Evolutionary conservation across 495 filamentous ascomycete genomes (phyloP).

Genomic region (Mycothermus thermophilus): DNA sequence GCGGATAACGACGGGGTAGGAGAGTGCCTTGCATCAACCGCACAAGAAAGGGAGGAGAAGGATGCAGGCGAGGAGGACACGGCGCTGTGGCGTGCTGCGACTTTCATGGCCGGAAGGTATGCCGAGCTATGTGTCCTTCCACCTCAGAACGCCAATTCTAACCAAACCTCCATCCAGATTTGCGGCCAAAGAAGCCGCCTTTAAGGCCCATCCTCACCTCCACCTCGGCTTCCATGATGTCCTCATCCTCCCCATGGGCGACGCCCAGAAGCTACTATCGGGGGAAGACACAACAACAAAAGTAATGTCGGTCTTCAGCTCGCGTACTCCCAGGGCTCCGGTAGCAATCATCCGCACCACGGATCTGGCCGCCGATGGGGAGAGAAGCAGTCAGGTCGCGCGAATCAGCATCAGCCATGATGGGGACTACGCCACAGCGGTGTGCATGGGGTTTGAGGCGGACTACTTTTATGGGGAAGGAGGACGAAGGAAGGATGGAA

Average conservation of each 20-base stretch:
- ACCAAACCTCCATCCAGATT: conserved; percentile 24
- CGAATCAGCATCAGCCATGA: conserved; percentile 28
- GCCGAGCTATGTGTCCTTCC: background rate
- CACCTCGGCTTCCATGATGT: conserved; percentile 34
- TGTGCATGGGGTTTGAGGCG: conserved; percentile 16
- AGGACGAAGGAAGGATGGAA: background rate
- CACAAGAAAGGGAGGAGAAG: background rate
- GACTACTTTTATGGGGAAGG: background rate
- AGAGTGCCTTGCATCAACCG: background rate
- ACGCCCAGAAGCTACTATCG: background rate
- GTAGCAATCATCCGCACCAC: conserved; percentile 12
- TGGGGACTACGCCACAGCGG: conserved; percentile 21
- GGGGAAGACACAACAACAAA: background rate
- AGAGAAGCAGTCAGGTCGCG: conserved; percentile 8
- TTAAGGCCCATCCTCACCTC: conserved; percentile 41
- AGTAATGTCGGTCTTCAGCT: background rate
- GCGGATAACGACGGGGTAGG: background rate
- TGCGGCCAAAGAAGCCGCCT: conserved; percentile 52
- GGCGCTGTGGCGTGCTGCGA: conserved; percentile 1
- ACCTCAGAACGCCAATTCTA: background rate
- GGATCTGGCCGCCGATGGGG: background rate
- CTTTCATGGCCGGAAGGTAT: conserved; percentile 39
- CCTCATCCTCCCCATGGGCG: conserved; percentile 15
- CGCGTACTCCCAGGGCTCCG: conserved; percentile 6
- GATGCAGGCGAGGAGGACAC: background rate